A percentile compares a stretch with the other conserved stretches of the same genome.
Evolutionary conservation across 352 stramenopile species (phyloP).

Genomic region (Lagenidium giganteum): DNA sequence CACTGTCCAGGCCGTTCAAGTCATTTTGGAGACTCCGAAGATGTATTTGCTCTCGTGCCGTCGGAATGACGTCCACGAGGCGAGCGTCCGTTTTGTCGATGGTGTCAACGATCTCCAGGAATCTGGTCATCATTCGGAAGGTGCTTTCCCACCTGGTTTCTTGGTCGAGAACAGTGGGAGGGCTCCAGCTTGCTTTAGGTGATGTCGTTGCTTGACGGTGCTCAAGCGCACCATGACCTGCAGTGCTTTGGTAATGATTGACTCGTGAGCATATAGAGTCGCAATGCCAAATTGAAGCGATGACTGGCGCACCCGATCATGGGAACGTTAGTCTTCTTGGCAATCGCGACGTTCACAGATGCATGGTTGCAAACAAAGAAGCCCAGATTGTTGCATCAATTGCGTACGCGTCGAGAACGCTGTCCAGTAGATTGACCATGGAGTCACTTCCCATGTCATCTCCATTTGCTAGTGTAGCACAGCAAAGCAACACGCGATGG

Average conservation of each 20-base stretch:
- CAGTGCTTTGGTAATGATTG: conserved; percentile 4
- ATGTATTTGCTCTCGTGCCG: neutral
- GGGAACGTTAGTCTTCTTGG: conserved; percentile 7
- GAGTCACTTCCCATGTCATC: conserved; percentile 9
- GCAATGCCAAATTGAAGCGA: conserved; percentile 11
- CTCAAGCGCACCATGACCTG: conserved; percentile 7
- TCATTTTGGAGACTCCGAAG: conserved; percentile 10
- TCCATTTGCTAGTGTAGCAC: conserved; percentile 9
- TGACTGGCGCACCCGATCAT: conserved; percentile 20
- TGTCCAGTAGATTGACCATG: conserved; percentile 11
- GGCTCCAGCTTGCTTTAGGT: conserved; percentile 1
- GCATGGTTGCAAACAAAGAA: conserved; percentile 16
- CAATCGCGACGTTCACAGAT: conserved; percentile 7
- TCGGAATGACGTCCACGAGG: conserved; percentile 9
- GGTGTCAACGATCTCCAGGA: neutral
- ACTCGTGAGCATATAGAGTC: neutral
- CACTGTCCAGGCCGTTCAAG: conserved; percentile 15
- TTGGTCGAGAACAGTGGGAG: conserved; percentile 6
- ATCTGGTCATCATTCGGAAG: conserved; percentile 8
- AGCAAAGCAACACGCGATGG: conserved; percentile 12
- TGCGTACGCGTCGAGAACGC: conserved; percentile 13
- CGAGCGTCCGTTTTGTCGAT: too few species aligned
- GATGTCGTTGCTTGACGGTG: conserved; percentile 10
- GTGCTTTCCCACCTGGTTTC: conserved; percentile 19
- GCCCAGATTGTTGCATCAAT: conserved; percentile 7